A percentile compares a stretch with the other conserved stretches of the same genome.
phyloP scores from a whole-genome alignment of 1,284 basidiomycete species.

The Peniophora sp. region DNA sequence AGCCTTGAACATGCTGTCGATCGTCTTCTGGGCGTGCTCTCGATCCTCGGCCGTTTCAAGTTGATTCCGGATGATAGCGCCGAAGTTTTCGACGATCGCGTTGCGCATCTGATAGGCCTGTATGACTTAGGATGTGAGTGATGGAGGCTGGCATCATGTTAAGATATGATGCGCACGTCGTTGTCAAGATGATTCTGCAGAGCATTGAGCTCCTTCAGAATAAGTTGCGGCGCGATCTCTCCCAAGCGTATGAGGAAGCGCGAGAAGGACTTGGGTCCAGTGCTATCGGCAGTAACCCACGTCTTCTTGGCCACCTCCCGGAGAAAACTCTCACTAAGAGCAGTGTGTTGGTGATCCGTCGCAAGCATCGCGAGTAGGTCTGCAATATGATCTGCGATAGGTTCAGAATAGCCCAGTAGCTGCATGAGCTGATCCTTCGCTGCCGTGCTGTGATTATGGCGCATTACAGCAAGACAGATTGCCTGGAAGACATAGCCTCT shows the following conservation, averaged over 20 bases:
- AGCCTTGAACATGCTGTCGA: constrained; percentile 77
- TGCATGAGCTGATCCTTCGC: constrained; percentile 91
- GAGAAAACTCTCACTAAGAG: constrained; percentile 87
- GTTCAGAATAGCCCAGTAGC: constrained; percentile 89
- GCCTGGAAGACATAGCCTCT: constrained; percentile 78
- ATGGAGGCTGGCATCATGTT: not conserved
- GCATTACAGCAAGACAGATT: constrained; percentile 88
- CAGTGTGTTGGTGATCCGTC: constrained; percentile 83
- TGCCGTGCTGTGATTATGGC: constrained; percentile 78
- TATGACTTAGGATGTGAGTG: not conserved
- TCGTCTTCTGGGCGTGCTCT: constrained; percentile 74
- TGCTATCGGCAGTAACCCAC: constrained; percentile 80
- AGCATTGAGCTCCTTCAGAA: constrained; percentile 87
- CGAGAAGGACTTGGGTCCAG: constrained; percentile 82
- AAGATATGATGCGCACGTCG: constrained; percentile 55
- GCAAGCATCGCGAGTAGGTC: constrained; percentile 79
- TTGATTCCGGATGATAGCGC: constrained; percentile 74
- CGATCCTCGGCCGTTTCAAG: constrained; percentile 44
- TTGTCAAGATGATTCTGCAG: constrained; percentile 85
- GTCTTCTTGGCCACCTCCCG: constrained; percentile 75
- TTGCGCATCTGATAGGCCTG: constrained; percentile 95
- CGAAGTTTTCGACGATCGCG: constrained; percentile 84
- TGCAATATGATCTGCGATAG: constrained; percentile 90
- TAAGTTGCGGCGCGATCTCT: constrained; percentile 77
- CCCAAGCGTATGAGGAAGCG: constrained; percentile 80